Percentiles rank a stretch among this genome's conserved stretches.
Evolutionary conservation across 257 asterid species (phyloP).

Genomic region (Coffea eugenioides): DNA sequence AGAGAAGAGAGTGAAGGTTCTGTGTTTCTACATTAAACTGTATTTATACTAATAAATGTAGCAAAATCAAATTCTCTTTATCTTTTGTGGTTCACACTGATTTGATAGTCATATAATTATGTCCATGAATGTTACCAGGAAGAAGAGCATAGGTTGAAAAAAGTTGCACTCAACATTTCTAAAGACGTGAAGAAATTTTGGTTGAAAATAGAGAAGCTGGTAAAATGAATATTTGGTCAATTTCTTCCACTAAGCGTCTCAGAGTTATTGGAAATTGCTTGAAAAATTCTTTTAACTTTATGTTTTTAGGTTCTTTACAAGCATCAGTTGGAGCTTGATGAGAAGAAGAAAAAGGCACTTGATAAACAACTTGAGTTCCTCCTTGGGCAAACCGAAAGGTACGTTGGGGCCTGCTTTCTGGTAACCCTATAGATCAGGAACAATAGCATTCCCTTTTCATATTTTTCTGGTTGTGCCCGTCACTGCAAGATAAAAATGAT

Average conservation of each 20-base stretch:
- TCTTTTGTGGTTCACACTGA: not conserved
- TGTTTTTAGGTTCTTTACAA: conserved; percentile 73
- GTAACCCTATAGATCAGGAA: not conserved
- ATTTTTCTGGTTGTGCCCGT: not conserved
- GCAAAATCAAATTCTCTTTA: not conserved
- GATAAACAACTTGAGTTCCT: conserved; percentile 98
- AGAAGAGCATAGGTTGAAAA: conserved; percentile 85
- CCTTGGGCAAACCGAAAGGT: conserved; percentile 99
- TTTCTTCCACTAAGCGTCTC: conserved; percentile 15
- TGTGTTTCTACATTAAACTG: conserved; percentile 7
- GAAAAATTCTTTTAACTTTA: conserved; percentile 21
- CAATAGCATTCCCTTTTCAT: not conserved
- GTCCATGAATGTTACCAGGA: conserved; percentile 46
- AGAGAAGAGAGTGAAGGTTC: conserved; percentile 88
- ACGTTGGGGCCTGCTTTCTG: not conserved
- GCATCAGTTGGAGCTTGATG: conserved; percentile 90
- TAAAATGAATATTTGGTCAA: conserved; percentile 31
- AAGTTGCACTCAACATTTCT: conserved; percentile 83
- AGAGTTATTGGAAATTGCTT: conserved; percentile 16
- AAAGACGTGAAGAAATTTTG: conserved; percentile 97
- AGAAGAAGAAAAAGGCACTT: conserved; percentile 88
- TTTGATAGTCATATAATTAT: not conserved
- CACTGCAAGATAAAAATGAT: not conserved
- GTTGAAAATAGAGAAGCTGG: conserved; percentile 98
- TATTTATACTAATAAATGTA: not conserved